Conservation (phyloP, 164 flowering plant genomes). For the Cinnamomum chago region DNA sequence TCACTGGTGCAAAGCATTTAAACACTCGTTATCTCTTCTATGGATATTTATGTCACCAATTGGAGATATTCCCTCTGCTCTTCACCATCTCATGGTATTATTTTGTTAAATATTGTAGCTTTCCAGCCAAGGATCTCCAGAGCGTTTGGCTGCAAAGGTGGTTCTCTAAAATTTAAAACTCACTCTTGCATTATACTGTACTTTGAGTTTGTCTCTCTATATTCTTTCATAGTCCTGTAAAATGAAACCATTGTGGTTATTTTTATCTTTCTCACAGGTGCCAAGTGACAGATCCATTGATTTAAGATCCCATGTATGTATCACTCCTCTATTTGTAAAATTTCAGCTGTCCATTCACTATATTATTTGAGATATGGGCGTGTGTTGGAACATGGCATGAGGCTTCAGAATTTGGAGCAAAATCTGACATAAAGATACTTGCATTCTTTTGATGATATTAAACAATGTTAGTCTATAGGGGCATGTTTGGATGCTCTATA, state of each 20-base stretch:
- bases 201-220: neutral
- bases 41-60: neutral
- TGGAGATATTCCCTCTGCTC: neutral
- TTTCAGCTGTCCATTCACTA: neutral
- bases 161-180: neutral
- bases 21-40: neutral
- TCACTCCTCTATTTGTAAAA: neutral
- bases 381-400: neutral
- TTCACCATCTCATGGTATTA: neutral
- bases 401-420: too few relatives aligned
- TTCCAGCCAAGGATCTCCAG: neutral
- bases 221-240: neutral
- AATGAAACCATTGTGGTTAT: neutral
- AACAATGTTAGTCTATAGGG: too few relatives aligned
- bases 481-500: too few relatives aligned
- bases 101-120: neutral
- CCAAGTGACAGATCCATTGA: conserved; percentile 12
- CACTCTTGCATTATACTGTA: neutral
- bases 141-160: conserved; percentile 6
- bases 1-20: too few relatives aligned
- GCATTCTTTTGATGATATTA: too few relatives aligned
- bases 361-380: neutral
- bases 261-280: conserved; percentile 1
- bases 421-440: too few relatives aligned
- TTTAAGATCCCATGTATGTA: conserved; percentile 12